Conservation (phyloP, 2,329 filamentous ascomycete species). For the Peltaster fructicola region DNA sequence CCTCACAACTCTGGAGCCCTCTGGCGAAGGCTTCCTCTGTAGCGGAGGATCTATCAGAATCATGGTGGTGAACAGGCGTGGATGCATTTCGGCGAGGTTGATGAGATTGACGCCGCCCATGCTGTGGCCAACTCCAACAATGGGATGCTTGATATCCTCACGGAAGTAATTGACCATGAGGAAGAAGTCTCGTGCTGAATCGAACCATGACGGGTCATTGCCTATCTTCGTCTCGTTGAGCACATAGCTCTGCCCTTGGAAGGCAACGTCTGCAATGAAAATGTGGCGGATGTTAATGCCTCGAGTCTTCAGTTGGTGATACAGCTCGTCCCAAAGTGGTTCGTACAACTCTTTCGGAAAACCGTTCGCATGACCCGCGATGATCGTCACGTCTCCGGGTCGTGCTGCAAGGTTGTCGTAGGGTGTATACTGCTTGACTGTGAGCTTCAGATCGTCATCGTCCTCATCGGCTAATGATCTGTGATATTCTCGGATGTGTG, state of each 20-base stretch:
- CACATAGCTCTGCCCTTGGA: constrained; percentile 63
- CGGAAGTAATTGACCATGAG: constrained; percentile 76
- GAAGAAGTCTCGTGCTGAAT: constrained; percentile 69
- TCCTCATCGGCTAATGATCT: constrained; percentile 53
- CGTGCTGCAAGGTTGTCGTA: constrained; percentile 48
- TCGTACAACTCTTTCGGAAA: constrained; percentile 94
- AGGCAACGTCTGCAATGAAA: constrained; percentile 79
- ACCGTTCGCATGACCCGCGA: constrained; percentile 77
- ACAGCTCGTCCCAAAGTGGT: constrained; percentile 72
- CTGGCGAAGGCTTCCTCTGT: constrained; percentile 29
- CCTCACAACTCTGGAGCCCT: constrained; percentile 20
- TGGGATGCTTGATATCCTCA: constrained; percentile 57
- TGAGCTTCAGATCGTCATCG: constrained; percentile 55
- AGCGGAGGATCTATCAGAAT: constrained; percentile 78
- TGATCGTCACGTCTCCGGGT: constrained; percentile 65
- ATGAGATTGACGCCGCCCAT: constrained; percentile 64
- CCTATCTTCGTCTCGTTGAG: constrained; percentile 62
- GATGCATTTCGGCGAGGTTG: constrained; percentile 58
- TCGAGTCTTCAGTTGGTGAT: constrained; percentile 36
- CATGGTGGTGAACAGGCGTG: constrained; percentile 58
- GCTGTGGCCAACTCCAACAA: constrained; percentile 76
- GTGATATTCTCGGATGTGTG: constrained; percentile 70
- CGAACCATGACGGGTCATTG: constrained; percentile 77
- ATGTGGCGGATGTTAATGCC: constrained; percentile 61
- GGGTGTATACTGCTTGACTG: constrained; percentile 79